Evolutionary conservation across 129 eudicot genomes (phyloP).

Genomic region (Tanacetum coccineum): DNA sequence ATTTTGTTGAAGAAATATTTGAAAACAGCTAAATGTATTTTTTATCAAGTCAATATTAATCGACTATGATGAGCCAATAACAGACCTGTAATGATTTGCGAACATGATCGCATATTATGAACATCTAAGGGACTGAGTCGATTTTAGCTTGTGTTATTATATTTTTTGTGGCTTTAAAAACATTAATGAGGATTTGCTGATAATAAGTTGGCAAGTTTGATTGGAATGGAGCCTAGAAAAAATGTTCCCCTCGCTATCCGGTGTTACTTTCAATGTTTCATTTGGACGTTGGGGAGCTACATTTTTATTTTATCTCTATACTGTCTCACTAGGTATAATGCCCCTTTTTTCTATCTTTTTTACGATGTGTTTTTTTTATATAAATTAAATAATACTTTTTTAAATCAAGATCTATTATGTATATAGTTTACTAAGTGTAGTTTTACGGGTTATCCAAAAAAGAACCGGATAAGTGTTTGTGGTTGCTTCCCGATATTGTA

Average conservation of each 20-base stretch:
- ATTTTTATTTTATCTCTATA: too few species aligned
- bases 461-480: too few species aligned
- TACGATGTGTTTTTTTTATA: too few species aligned
- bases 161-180: conserved; percentile 21
- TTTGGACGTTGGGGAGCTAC: conserved; percentile 70
- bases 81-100: conserved; percentile 95
- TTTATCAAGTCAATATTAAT: not conserved
- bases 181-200: conserved; percentile 26
- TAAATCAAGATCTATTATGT: too few species aligned
- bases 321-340: too few species aligned
- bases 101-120: conserved; percentile 79
- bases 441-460: too few species aligned
- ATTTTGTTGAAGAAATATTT: conserved; percentile 3
- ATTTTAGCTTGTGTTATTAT: not conserved
- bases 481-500: too few species aligned
- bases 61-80: conserved; percentile 52
- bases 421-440: too few species aligned
- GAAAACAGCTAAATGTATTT: not conserved
- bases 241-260: conserved; percentile 68
- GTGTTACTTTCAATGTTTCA: conserved; percentile 27
- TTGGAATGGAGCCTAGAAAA: conserved; percentile 34
- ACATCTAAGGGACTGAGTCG: conserved; percentile 97
- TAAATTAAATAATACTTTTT: too few species aligned
- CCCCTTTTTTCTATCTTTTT: too few species aligned
- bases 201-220: conserved; percentile 9